Evolutionary conservation across 2,329 filamentous ascomycete species (phyloP).

Genomic region (Ophiostoma ips): DNA sequence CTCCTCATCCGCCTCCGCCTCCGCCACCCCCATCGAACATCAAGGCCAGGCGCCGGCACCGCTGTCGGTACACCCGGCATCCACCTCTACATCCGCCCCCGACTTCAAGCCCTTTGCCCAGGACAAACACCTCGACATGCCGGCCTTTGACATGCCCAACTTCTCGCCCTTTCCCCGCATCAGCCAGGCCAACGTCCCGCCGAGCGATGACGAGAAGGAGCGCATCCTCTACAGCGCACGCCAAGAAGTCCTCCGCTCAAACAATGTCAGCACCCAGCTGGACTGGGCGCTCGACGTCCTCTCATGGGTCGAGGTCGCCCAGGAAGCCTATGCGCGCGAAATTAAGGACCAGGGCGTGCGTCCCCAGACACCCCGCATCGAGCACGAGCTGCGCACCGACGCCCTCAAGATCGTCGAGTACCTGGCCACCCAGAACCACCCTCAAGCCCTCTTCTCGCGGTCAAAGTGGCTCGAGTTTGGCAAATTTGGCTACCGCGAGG

Average conservation of each 20-base stretch:
- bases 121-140: slow-evolving; percentile 24
- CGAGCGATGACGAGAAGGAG: slow-evolving; percentile 88
- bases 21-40: slow-evolving; percentile 4
- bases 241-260: slow-evolving; percentile 73
- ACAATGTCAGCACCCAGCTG: slow-evolving; percentile 91
- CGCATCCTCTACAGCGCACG: slow-evolving; percentile 75
- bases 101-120: slow-evolving; percentile 29
- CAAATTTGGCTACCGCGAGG: slow-evolving; percentile 77
- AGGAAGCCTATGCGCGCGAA: slow-evolving; percentile 61
- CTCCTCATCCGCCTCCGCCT: slow-evolving; percentile 8
- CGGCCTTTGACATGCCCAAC: slow-evolving; percentile 46
- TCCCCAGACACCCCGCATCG: slow-evolving; percentile 67
- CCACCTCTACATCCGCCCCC: slow-evolving; percentile 9
- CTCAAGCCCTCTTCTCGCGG: slow-evolving; percentile 84
- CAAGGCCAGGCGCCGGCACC: neutral
- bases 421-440: slow-evolving; percentile 79
- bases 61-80: neutral
- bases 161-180: slow-evolving; percentile 90
- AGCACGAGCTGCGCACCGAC: slow-evolving; percentile 77
- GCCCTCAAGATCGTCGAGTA: slow-evolving; percentile 87
- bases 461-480: slow-evolving; percentile 98
- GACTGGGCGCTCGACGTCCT: slow-evolving; percentile 92
- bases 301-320: slow-evolving; percentile 71
- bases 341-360: slow-evolving; percentile 35
- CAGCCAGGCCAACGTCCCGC: slow-evolving; percentile 75